Evolutionary conservation across 257 asterid genomes (phyloP).

Genomic region (Paulownia fortunei): DNA sequence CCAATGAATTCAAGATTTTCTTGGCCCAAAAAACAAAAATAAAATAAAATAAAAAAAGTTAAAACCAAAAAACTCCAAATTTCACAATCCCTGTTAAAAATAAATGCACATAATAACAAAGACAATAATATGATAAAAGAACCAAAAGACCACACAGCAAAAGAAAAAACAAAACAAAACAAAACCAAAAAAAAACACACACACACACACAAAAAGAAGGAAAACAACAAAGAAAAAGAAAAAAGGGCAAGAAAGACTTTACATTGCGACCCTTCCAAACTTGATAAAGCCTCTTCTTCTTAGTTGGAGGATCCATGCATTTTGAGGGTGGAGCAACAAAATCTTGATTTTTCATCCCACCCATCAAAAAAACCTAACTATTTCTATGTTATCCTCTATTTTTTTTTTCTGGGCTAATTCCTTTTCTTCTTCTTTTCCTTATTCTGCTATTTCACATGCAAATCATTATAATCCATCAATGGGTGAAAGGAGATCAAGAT

Average conservation of each 20-base stretch:
- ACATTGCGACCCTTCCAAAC: slow-evolving; percentile 96
- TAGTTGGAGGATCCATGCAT: slow-evolving; percentile 48
- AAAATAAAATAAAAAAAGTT: neutral
- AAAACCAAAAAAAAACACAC: neutral
- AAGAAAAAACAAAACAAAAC: too few relatives aligned
- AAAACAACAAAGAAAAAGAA: neutral
- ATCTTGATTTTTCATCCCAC: slow-evolving; percentile 52
- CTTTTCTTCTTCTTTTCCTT: neutral
- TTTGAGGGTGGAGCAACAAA: slow-evolving; percentile 48
- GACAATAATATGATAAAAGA: neutral
- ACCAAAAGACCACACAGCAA: neutral
- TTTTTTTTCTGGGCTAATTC: slow-evolving; percentile 5
- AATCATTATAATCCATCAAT: slow-evolving; percentile 31
- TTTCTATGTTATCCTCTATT: neutral
- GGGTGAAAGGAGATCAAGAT: slow-evolving; percentile 30
- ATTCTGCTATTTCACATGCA: slow-evolving; percentile 27
- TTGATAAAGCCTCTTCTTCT: slow-evolving; percentile 70
- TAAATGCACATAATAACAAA: neutral
- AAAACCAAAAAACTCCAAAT: neutral
- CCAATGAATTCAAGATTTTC: slow-evolving; percentile 3
- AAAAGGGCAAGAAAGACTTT: slow-evolving; percentile 27
- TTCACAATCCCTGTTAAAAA: neutral
- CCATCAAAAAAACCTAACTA: slow-evolving; percentile 27
- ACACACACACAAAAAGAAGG: too few relatives aligned
- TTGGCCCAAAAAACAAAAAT: neutral